Conservation (phyloP, 176 grass and related monocot species). For the Thalia dealbata region DNA sequence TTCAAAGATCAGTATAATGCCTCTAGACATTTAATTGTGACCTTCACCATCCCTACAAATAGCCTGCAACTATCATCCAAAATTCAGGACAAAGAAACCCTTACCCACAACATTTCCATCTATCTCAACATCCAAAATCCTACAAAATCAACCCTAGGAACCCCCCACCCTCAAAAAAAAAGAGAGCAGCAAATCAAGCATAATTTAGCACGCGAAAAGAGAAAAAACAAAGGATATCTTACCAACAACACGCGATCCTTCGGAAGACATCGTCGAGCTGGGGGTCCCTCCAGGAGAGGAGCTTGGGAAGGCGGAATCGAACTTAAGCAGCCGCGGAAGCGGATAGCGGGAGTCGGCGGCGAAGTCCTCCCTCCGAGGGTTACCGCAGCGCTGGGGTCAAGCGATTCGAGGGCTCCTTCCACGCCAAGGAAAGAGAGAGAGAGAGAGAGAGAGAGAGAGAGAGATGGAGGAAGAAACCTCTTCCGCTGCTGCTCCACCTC, state of each 20-base stretch:
- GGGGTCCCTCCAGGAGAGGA: background rate
- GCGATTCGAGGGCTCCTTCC: background rate
- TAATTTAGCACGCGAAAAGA: background rate
- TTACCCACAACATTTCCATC: background rate
- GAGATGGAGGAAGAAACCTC: background rate
- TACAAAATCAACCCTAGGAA: background rate
- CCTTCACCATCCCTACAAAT: background rate
- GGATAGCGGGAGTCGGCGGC: background rate
- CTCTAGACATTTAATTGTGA: background rate
- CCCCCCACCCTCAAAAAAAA: too few species aligned
- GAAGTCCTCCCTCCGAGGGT: constrained; percentile 2
- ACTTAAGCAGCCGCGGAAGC: background rate
- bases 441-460: too few species aligned
- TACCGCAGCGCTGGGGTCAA: background rate
- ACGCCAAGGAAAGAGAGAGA: background rate
- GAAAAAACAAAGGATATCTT: background rate
- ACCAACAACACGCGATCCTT: constrained; percentile 6
- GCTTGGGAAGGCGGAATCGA: background rate
- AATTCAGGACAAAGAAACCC: background rate
- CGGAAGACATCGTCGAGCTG: background rate
- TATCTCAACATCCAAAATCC: background rate
- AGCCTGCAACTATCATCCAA: background rate
- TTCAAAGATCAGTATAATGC: background rate
- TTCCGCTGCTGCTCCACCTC: background rate
- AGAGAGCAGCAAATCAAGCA: background rate